Evolutionary conservation across 345 rosid genomes (phyloP).

Genomic region (Camelina hispida): DNA sequence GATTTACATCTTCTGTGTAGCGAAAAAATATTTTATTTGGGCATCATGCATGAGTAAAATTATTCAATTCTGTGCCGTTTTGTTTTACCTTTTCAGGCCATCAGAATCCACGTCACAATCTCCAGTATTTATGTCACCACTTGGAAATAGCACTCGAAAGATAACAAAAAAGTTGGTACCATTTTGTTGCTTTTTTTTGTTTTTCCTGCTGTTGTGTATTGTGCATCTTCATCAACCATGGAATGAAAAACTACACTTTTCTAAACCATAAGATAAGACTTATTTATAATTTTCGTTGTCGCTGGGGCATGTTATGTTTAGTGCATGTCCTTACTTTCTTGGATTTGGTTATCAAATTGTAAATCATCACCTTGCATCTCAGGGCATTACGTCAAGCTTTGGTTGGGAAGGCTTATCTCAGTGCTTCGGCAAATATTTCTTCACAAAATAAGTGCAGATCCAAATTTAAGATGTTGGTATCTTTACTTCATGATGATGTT

Average conservation of each 20-base stretch:
- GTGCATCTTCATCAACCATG: conserved; percentile 32
- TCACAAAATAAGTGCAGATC: conserved; percentile 49
- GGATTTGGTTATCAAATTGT: conserved; percentile 22
- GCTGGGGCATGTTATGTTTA: conserved; percentile 11
- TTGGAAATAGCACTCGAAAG: conserved; percentile 47
- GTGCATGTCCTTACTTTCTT: conserved; percentile 13
- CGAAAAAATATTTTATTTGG: conserved; percentile 14
- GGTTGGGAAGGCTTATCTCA: conserved; percentile 46
- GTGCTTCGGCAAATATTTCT: conserved; percentile 47
- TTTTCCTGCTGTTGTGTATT: neutral
- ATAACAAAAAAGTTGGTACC: conserved; percentile 57
- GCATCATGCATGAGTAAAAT: conserved; percentile 18
- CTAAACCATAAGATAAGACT: conserved; percentile 17
- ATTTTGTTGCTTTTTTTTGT: conserved; percentile 29
- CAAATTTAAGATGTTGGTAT: conserved; percentile 54
- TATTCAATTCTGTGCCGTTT: conserved; percentile 19
- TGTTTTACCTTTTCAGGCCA: conserved; percentile 47
- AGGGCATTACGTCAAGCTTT: conserved; percentile 57
- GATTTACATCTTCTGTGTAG: conserved; percentile 27
- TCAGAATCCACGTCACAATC: conserved; percentile 41
- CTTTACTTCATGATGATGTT: conserved; percentile 38
- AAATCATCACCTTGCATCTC: conserved; percentile 35
- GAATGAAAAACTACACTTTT: conserved; percentile 10
- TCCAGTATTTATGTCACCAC: conserved; percentile 41
- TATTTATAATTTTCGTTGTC: conserved; percentile 22